Conservation (phyloP, 129 eudicot species). For the Silybum marianum region DNA sequence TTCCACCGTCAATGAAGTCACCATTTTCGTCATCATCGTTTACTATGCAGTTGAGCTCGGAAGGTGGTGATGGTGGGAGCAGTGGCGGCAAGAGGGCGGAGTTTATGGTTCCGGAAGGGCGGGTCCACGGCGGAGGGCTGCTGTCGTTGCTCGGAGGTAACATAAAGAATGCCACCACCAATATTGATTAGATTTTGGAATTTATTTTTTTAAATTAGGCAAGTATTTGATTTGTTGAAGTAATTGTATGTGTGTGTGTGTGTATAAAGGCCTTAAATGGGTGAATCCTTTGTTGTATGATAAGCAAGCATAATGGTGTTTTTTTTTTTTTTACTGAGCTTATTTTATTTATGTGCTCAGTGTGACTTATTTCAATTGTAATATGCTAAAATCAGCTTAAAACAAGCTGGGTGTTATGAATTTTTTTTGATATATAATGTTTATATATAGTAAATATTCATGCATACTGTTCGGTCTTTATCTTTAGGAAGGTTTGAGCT, state of each 20-base stretch:
- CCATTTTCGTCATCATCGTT: constrained; percentile 47
- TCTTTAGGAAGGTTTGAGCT: too few species aligned
- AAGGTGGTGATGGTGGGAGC: background rate
- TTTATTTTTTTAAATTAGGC: background rate
- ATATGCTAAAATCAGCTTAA: constrained; percentile 15
- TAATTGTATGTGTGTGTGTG: constrained; percentile 13
- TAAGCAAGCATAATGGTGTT: constrained; percentile 19
- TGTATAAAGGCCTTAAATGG: constrained; percentile 20
- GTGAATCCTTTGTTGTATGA: constrained; percentile 28
- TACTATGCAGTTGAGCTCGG: constrained; percentile 37
- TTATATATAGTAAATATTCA: too few species aligned
- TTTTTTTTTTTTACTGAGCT: constrained; percentile 23
- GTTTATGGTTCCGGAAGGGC: constrained; percentile 74
- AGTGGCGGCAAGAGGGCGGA: constrained; percentile 28
- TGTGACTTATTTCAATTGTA: constrained; percentile 13
- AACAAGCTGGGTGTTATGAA: background rate
- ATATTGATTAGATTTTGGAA: constrained; percentile 29
- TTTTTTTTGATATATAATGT: background rate
- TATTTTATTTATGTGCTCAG: constrained; percentile 23
- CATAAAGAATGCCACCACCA: constrained; percentile 54
- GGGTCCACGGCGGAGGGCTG: constrained; percentile 90
- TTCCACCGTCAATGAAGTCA: constrained; percentile 88
- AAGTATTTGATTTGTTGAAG: constrained; percentile 26
- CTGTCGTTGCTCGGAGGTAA: constrained; percentile 73
- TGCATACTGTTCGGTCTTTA: too few species aligned